These are phyloP conservation scores for Ogataea nitratoaversa DNA, from an alignment of 805 yeast genomes.

Conservation along the genomic window DNA sequence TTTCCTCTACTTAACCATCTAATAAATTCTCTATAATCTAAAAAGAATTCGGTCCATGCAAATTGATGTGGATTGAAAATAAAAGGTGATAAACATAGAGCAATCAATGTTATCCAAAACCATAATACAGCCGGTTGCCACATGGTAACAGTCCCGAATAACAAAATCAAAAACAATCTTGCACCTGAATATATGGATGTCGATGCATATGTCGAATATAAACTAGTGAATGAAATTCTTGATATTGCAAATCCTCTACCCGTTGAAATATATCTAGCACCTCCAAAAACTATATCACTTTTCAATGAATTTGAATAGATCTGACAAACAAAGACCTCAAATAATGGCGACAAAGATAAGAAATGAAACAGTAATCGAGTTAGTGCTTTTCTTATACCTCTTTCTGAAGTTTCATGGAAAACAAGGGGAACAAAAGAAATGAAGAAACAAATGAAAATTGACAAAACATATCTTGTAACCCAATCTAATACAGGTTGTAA, in stretches of 20 bases:
- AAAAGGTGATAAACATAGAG: slow-evolving; percentile 89
- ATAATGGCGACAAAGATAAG: slow-evolving; percentile 78
- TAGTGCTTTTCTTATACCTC: slow-evolving; percentile 74
- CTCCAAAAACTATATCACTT: slow-evolving; percentile 80
- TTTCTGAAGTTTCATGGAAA: slow-evolving; percentile 83
- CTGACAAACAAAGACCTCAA: slow-evolving; percentile 94
- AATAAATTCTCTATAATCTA: slow-evolving; percentile 92
- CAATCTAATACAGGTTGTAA: slow-evolving; percentile 82
- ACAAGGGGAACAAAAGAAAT: slow-evolving; percentile 85
- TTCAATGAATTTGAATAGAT: slow-evolving; percentile 77
- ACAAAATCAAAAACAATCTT: slow-evolving; percentile 65
- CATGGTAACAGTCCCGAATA: slow-evolving; percentile 69
- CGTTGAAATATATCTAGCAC: slow-evolving; percentile 83
- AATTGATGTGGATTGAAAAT: slow-evolving; percentile 97
- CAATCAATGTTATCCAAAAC: slow-evolving; percentile 94
- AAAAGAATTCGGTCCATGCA: slow-evolving; percentile 91
- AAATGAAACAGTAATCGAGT: slow-evolving; percentile 72
- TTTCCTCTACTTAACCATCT: slow-evolving; percentile 91
- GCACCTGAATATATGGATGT: slow-evolving; percentile 84
- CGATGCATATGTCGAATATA: slow-evolving; percentile 75
- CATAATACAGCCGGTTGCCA: slow-evolving; percentile 94
- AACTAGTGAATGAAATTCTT: slow-evolving; percentile 69
- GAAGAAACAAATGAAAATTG: slow-evolving; percentile 89
- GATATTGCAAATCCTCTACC: slow-evolving; percentile 86
- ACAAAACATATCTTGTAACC: slow-evolving; percentile 83